Conservation (phyloP, 1,284 basidiomycete species). For the Puccinia triticina region DNA sequence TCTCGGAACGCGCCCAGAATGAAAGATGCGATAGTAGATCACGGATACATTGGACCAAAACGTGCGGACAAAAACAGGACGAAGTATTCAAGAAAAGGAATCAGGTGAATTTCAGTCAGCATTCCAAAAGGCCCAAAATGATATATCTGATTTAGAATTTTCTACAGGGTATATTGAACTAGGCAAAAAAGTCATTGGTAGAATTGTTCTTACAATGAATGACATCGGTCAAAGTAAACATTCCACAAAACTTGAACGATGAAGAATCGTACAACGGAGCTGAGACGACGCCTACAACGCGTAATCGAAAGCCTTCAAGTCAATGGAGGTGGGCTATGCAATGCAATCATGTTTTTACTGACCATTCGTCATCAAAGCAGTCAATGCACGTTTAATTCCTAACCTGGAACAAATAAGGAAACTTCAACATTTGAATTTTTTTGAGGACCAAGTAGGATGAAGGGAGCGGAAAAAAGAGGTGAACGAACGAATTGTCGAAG, state of each 20-base stretch:
- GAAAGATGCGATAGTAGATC: neutral
- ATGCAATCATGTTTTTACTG: conserved; percentile 54
- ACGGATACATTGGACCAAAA: neutral
- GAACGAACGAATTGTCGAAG: conserved; percentile 70
- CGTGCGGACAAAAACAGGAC: neutral
- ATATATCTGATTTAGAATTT: conserved; percentile 21
- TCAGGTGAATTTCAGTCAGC: conserved; percentile 59
- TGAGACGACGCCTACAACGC: conserved; percentile 80
- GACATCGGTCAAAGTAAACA: conserved; percentile 44
- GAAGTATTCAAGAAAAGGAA: neutral
- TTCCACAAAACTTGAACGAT: conserved; percentile 74
- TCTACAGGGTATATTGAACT: neutral
- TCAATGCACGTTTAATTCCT: conserved; percentile 87
- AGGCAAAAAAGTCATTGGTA: conserved; percentile 39
- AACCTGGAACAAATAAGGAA: conserved; percentile 65
- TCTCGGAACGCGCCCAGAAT: conserved; percentile 67
- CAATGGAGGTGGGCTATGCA: neutral
- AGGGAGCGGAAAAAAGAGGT: neutral
- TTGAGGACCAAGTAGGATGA: neutral
- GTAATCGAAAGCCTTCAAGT: conserved; percentile 1
- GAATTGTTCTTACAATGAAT: conserved; percentile 32
- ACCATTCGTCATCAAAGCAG: conserved; percentile 87
- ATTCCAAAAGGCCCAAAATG: conserved; percentile 78
- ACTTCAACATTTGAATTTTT: neutral
- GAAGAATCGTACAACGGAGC: conserved; percentile 98